These are phyloP conservation scores for Macrocybe sp. DNA, from an alignment of 1,284 basidiomycete species.

Conservation along the genomic window DNA sequence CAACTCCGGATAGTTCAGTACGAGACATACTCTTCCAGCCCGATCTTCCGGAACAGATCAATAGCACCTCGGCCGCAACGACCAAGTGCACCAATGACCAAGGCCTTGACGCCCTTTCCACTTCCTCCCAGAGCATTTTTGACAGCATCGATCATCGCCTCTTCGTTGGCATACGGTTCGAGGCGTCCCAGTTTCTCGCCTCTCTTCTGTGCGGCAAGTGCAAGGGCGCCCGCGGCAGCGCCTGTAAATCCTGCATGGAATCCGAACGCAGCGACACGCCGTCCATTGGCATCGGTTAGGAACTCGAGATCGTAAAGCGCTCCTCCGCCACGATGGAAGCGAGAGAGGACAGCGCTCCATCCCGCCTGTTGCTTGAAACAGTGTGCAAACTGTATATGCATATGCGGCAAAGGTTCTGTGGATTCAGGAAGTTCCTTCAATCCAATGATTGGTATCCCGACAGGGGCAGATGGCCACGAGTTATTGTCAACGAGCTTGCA, in stretches of 20 bases:
- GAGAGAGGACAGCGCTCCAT: conserved; percentile 84
- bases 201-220: conserved; percentile 67
- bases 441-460: conserved; percentile 83
- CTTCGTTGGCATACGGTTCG: conserved; percentile 80
- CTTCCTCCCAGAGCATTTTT: conserved; percentile 64
- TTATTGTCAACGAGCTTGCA: conserved; percentile 89
- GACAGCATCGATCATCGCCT: conserved; percentile 75
- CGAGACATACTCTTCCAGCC: conserved; percentile 74
- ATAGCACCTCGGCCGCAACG: conserved; percentile 97
- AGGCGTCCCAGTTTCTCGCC: conserved; percentile 63
- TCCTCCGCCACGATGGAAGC: conserved; percentile 86
- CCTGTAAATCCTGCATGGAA: conserved; percentile 99
- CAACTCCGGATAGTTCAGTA: neutral
- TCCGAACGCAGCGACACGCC: conserved; percentile 98
- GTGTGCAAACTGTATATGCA: conserved; percentile 98
- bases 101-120: conserved; percentile 77
- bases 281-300: conserved; percentile 78
- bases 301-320: conserved; percentile 98
- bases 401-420: conserved; percentile 79
- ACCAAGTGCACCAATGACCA: conserved; percentile 96
- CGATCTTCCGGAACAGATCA: conserved; percentile 92
- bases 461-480: conserved; percentile 83
- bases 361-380: conserved; percentile 98
- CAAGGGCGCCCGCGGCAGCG: conserved; percentile 89
- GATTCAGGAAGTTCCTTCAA: conserved; percentile 93